Conservation (phyloP, 140 eudicot genomes). For the Bidens hawaiensis region DNA sequence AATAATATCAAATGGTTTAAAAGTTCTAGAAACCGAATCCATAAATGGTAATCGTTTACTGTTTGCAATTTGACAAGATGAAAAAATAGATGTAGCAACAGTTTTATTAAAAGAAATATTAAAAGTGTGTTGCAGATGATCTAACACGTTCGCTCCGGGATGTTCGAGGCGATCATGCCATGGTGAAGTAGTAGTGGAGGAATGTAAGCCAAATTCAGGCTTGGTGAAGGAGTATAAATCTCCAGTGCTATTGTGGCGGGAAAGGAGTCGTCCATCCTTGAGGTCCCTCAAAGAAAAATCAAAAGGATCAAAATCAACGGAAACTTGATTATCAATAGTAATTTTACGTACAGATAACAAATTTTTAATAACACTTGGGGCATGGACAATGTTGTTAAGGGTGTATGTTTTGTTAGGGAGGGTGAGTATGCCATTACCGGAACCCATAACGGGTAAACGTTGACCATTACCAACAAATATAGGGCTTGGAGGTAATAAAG, state of each 20-base stretch:
- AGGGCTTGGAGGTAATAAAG: neutral
- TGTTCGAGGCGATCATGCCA: conserved; percentile 2
- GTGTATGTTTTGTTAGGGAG: neutral
- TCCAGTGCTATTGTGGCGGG: neutral
- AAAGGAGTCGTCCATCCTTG: neutral
- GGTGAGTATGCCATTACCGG: neutral
- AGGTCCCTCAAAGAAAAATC: conserved; percentile 23
- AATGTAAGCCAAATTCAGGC: neutral
- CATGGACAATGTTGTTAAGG: neutral
- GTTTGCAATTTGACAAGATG: neutral
- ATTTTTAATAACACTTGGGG: neutral
- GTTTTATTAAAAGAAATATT: neutral
- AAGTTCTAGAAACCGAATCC: neutral
- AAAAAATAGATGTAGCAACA: neutral
- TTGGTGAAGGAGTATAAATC: neutral
- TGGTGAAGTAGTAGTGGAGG: neutral
- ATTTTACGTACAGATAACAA: neutral
- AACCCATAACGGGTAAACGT: neutral
- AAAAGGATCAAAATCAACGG: conserved; percentile 9
- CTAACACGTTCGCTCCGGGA: neutral
- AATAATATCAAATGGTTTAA: conserved; percentile 16
- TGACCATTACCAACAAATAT: conserved; percentile 16
- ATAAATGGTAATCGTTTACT: neutral
- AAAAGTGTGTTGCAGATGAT: neutral
- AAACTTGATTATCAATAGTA: neutral